Base-by-base conservation (phyloP, 2,329 filamentous ascomycete species). In the Pestalotiopsis fici region DNA sequence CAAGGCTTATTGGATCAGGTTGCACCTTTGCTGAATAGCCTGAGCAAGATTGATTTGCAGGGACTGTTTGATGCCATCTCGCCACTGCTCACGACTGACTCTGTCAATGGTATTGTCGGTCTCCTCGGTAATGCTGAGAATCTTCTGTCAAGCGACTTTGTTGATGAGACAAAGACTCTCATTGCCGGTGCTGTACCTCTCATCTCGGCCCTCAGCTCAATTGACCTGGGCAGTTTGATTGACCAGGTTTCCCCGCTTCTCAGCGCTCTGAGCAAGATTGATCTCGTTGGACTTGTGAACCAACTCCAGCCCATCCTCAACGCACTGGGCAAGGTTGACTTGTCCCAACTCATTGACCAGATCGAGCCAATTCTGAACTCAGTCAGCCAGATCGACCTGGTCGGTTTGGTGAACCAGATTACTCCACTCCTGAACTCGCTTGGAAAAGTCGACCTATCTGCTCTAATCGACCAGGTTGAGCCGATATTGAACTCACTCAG, bases 331-430 rank as follows among this genome's bases (percentile, higher is more conserved):
- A 69, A 73, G 5, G 60, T 74, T 1, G 71, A 78, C n/a, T 66
- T 79, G 13, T 69, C 73, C 18, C 67, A 69, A 12, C 66, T 79
- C 0, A 65, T 79, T 2, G 66, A 71, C 23, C 74, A 75, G 61
- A 28, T 76, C 18, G 21, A 71, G 21, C 59, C 59, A 4, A 35
- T 61, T 15, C n/a, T 61, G 28, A 61, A 31, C 18, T 31, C 59
- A 3, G 72, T 81, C 23, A 77, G 80, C 54, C 77, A 82, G 71
- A 78, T 80, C 39, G 76, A 82, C 60, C 77, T 80, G 0, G 75
- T 77, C 4, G 75, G 75, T 0, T 73, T 82, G 13, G 72, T 82
- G 12, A 71, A 72, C 1, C 78, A 78, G 4, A 76, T 80, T 1
- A 73, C 76, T 6, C 78, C 78, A 2, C 70, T 81, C 1, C 70